phyloP scores from a whole-genome alignment of 306 rosid genomes.

The Morella rubra region DNA sequence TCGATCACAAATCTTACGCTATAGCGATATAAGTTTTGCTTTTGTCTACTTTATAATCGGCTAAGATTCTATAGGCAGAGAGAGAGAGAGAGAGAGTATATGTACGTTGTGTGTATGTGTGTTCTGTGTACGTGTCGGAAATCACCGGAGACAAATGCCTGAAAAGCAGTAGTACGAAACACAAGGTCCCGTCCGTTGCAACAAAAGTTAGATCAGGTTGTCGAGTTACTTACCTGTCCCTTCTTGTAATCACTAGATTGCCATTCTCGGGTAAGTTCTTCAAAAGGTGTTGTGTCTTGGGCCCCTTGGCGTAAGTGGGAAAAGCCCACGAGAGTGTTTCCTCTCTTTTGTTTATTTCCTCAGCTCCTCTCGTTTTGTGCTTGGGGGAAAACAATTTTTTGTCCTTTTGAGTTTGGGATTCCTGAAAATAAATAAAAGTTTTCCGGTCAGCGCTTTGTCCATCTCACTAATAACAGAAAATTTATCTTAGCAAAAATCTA shows the following conservation, averaged over 20 bases:
- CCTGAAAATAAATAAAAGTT: too few relatives aligned
- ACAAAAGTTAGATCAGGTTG: not conserved
- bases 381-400: too few relatives aligned
- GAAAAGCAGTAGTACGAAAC: not conserved
- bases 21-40: conserved; percentile 15
- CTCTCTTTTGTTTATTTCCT: too few relatives aligned
- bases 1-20: conserved; percentile 7
- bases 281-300: too few relatives aligned
- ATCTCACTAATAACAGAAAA: too few relatives aligned
- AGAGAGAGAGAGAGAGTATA: not conserved
- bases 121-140: not conserved
- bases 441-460: too few relatives aligned
- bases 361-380: too few relatives aligned
- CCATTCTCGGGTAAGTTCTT: not conserved
- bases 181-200: not conserved
- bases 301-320: not conserved
- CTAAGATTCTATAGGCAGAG: not conserved
- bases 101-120: not conserved
- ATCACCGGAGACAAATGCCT: not conserved
- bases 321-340: not conserved
- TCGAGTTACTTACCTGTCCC: not conserved
- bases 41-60: not conserved
- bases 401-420: too few relatives aligned
- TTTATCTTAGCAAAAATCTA: too few relatives aligned
- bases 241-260: not conserved